These are phyloP conservation scores for Gastrolobium villosum DNA, from an alignment of 306 rosid species.

Conservation along the genomic window DNA sequence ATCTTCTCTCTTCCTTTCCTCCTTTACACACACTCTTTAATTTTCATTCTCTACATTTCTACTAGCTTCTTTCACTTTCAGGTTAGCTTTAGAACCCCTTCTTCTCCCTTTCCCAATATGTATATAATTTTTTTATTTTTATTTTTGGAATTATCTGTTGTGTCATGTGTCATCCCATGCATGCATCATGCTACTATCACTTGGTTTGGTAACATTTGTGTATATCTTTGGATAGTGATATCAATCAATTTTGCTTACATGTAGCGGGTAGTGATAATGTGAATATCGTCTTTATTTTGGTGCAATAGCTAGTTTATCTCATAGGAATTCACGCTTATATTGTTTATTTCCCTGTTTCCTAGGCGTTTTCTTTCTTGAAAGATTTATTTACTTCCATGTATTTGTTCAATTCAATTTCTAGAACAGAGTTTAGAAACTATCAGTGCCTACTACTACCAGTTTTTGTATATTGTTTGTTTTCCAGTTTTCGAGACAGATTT, in stretches of 20 bases:
- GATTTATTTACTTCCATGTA: background rate
- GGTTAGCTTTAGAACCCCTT: slow-evolving; percentile 23
- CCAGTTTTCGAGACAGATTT: no score
- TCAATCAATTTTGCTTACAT: background rate
- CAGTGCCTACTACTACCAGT: background rate
- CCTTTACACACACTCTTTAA: background rate
- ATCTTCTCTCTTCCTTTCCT: background rate
- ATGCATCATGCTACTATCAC: slow-evolving; percentile 19
- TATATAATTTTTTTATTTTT: background rate
- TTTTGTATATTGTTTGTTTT: background rate
- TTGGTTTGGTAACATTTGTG: background rate
- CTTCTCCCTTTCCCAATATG: background rate
- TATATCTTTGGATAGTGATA: background rate
- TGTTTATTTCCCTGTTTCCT: background rate
- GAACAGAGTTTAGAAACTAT: background rate
- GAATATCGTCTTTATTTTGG: background rate
- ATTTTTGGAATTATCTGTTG: background rate
- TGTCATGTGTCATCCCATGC: slow-evolving; percentile 35
- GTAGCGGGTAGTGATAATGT: background rate
- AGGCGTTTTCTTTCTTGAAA: background rate
- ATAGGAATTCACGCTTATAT: background rate
- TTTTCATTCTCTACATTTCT: background rate
- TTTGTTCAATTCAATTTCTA: background rate
- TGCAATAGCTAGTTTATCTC: background rate
- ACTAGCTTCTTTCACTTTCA: background rate